Evolutionary conservation across 1,284 basidiomycete genomes (phyloP), one percentile per base, ranked within the genome.

Genomic region (Athelia sp.): DNA sequence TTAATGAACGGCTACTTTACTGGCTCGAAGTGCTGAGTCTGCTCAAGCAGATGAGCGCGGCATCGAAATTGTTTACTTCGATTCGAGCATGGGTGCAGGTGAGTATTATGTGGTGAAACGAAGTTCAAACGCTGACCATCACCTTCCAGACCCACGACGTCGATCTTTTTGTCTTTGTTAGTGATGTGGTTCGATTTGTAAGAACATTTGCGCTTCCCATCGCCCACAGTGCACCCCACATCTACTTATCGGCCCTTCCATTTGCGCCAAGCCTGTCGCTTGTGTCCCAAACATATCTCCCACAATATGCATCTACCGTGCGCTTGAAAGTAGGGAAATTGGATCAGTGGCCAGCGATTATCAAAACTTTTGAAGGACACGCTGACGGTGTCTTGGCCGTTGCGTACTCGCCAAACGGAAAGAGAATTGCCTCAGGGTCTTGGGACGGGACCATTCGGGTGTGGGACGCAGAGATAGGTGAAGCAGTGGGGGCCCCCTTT

Each of bases 381-480:
- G 46, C 51, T 14, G 24, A 52, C n/a, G 14, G 53, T 14, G 19
- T 56, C 4, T 54, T 51, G 53, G 50, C 48, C n/a, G 51, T 55
- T 43, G 49, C 46, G 32, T 52, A 48, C 34, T 55, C 53, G 2
- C 31, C 23, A 31, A 51, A 55, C 44, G 46, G 51, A 15, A 52
- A 4, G 17, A 31, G 40, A 3, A 52, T 55, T 45, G 49, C 35
- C 14, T 52, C 53, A 40, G 46, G 48, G 13, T 55, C 53, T 23
- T 3, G 8, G 2, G 50, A 54, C 32, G 36, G 24, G 3, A 36
- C 48, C 15, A 43, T 53, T 18, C 43, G 49, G 35, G 18, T 50
- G 17, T 55, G 51, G 53, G 51, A 53, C 44, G 49, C 49, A 15
- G 18, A 15, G 14, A 48, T 43, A 50, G 47, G 45, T 9, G 32